These are phyloP conservation scores for Neopestalotiopsis sp. DNA, from an alignment of 2,329 filamentous ascomycete species.

Conservation along the genomic window DNA sequence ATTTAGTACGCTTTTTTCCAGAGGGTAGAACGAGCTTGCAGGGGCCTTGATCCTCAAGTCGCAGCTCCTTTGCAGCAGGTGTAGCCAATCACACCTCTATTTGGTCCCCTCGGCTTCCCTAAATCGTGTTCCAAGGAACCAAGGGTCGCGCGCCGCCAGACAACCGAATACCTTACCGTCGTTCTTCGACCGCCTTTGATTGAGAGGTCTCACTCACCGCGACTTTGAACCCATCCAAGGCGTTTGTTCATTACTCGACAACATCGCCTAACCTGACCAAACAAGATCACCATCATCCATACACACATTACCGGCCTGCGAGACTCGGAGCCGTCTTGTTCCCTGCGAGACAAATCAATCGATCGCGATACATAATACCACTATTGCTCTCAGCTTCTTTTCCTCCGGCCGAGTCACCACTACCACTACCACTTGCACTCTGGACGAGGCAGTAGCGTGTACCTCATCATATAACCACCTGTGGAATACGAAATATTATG, in stretches of 20 bases:
- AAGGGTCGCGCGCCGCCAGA: slow-evolving; percentile 17
- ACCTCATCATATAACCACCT: neutral
- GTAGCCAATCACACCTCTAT: slow-evolving; percentile 18
- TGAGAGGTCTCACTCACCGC: slow-evolving; percentile 17
- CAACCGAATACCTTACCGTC: slow-evolving; percentile 1
- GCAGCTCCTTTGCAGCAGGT: neutral
- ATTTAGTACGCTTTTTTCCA: neutral
- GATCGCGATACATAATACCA: neutral
- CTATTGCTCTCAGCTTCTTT: neutral
- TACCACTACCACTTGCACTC: neutral
- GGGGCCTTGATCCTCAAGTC: slow-evolving; percentile 12
- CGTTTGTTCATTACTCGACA: slow-evolving; percentile 3
- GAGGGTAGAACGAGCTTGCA: slow-evolving; percentile 1
- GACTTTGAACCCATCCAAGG: slow-evolving; percentile 7
- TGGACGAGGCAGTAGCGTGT: neutral
- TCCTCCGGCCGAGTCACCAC: neutral
- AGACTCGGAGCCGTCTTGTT: slow-evolving; percentile 10
- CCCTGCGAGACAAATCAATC: neutral
- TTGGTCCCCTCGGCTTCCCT: slow-evolving; percentile 21
- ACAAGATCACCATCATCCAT: neutral
- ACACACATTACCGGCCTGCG: slow-evolving; percentile 2
- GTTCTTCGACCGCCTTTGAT: slow-evolving; percentile 16
- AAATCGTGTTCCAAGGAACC: slow-evolving; percentile 14
- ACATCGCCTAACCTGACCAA: slow-evolving; percentile 2
- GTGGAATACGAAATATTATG: neutral